phyloP scores from a whole-genome alignment of 306 rosid genomes.

The Heteromeles arbutifolia region DNA sequence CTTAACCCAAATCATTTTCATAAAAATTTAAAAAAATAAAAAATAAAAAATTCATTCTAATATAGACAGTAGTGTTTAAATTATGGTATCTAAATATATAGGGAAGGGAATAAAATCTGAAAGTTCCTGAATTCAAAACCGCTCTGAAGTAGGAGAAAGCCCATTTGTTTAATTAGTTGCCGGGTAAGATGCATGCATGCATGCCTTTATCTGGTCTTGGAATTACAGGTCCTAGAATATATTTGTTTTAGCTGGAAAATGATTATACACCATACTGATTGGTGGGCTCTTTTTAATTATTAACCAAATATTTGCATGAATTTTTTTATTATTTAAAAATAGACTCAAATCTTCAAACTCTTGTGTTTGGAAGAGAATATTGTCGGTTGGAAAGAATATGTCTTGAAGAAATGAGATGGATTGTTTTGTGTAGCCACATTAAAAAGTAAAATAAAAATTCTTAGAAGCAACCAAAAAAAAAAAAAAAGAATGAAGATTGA shows the following conservation, averaged over 20 bases:
- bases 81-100: neutral
- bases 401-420: neutral
- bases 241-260: neutral
- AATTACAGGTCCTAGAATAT: neutral
- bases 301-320: neutral
- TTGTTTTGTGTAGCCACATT: neutral
- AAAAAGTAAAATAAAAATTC: neutral
- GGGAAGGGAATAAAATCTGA: too few relatives aligned
- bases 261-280: neutral
- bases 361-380: neutral
- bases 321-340: neutral
- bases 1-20: too few relatives aligned
- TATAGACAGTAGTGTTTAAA: neutral
- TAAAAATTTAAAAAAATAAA: too few relatives aligned
- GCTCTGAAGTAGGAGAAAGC: too few relatives aligned
- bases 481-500: neutral
- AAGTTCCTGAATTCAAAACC: too few relatives aligned
- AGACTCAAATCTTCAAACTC: neutral
- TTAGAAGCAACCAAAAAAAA: neutral
- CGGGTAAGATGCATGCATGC: neutral
- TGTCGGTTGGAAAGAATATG: neutral
- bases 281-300: neutral
- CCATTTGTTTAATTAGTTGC: too few relatives aligned
- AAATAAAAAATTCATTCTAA: too few relatives aligned
- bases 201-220: neutral